These are phyloP conservation scores for Suillus discolor DNA, from an alignment of 768 basidiomycete genomes.

Conservation along the genomic window DNA sequence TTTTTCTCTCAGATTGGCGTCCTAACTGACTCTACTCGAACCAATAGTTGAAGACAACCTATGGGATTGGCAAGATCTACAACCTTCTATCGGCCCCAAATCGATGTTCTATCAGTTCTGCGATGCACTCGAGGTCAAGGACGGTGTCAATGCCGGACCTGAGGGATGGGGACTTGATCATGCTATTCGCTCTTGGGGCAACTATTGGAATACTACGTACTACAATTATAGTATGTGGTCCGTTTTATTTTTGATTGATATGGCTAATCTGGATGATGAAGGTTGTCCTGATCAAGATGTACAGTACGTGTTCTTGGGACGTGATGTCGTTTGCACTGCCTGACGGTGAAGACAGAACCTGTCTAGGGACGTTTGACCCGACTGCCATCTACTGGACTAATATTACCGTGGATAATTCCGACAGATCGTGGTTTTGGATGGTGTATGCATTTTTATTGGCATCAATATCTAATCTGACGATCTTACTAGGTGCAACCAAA, in stretches of 20 bases:
- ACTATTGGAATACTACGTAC: constrained; percentile 57
- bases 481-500: constrained; percentile 60
- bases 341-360: constrained; percentile 43
- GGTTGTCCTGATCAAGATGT: constrained; percentile 51
- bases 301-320: constrained; percentile 42
- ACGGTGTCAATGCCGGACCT: constrained; percentile 42
- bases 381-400: constrained; percentile 50
- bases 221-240: constrained; percentile 41
- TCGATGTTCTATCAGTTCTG: constrained; percentile 41
- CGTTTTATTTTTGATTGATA: background rate
- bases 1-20: background rate
- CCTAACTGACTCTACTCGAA: background rate
- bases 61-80: constrained; percentile 70
- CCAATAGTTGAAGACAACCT: constrained; percentile 36
- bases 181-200: constrained; percentile 62
- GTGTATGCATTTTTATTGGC: constrained; percentile 41
- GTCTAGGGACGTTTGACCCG: constrained; percentile 44
- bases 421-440: constrained; percentile 74
- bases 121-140: constrained; percentile 41
- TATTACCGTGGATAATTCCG: constrained; percentile 53
- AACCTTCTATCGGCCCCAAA: constrained; percentile 47
- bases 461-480: constrained; percentile 3
- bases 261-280: constrained; percentile 25
- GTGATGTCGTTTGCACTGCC: background rate
- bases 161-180: constrained; percentile 64